phyloP scores from a whole-genome alignment of 495 filamentous ascomycete species.

The Aspergillus ostianus region DNA sequence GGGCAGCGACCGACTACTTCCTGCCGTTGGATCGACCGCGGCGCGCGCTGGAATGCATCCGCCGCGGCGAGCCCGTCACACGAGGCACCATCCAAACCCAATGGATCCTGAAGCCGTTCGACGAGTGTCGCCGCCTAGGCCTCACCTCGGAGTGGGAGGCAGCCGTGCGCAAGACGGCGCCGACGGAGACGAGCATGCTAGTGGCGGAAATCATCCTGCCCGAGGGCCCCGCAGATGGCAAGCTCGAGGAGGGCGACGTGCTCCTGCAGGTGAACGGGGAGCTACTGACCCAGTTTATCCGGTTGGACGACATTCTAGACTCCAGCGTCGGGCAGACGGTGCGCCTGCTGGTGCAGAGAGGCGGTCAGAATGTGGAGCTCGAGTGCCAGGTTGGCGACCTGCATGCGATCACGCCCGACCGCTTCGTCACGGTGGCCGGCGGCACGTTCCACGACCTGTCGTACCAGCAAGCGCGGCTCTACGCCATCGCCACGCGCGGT shows the following conservation, averaged over 20 bases:
- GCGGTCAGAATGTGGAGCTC: slow-evolving; percentile 83
- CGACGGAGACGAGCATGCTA: slow-evolving; percentile 93
- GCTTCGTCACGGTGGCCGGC: slow-evolving; percentile 90
- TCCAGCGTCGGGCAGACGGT: slow-evolving; percentile 76
- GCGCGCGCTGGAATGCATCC: slow-evolving; percentile 83
- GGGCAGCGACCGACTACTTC: slow-evolving; percentile 97
- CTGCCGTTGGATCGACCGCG: slow-evolving; percentile 86
- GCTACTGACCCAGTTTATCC: slow-evolving; percentile 88
- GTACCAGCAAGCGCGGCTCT: slow-evolving; percentile 92
- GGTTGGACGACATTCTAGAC: slow-evolving; percentile 91
- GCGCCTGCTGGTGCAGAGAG: slow-evolving; percentile 77
- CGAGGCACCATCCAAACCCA: slow-evolving; percentile 97
- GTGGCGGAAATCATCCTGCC: slow-evolving; percentile 94
- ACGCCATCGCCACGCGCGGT: slow-evolving; percentile 85
- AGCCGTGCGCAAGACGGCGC: slow-evolving; percentile 74
- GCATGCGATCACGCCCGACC: slow-evolving; percentile 91
- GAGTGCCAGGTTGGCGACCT: slow-evolving; percentile 85
- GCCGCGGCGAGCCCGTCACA: slow-evolving; percentile 67
- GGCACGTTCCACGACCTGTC: slow-evolving; percentile 93
- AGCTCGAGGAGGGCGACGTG: slow-evolving; percentile 94
- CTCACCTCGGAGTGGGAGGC: slow-evolving; percentile 84
- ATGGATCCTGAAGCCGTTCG: slow-evolving; percentile 95
- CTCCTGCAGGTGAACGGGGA: slow-evolving; percentile 92
- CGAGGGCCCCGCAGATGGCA: slow-evolving; percentile 78
- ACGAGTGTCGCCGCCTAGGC: slow-evolving; percentile 91